phyloP scores from a whole-genome alignment of 805 yeast genomes.

The Yarrowia sp. region DNA sequence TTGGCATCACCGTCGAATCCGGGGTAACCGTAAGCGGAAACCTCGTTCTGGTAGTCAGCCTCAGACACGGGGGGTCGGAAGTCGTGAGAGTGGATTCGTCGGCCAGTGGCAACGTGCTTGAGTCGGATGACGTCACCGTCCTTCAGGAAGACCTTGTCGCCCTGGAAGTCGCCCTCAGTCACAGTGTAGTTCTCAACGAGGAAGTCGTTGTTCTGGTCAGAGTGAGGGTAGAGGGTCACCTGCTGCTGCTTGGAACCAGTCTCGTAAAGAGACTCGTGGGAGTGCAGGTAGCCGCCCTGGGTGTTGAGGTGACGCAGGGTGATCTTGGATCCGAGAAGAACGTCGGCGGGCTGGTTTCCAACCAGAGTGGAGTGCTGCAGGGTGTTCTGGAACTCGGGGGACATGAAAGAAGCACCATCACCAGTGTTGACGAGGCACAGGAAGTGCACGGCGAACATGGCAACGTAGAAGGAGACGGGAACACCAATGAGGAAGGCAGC shows the following conservation, averaged over 20 bases:
- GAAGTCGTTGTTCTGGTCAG: slow-evolving; percentile 71
- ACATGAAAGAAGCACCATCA: slow-evolving; percentile 66
- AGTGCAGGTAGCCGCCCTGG: slow-evolving; percentile 77
- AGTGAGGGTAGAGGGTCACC: slow-evolving; percentile 65
- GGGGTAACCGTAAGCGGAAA: slow-evolving; percentile 70
- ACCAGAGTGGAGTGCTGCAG: slow-evolving; percentile 55
- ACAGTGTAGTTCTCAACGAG: slow-evolving; percentile 81
- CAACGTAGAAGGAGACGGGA: slow-evolving; percentile 66
- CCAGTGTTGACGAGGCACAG: slow-evolving; percentile 56
- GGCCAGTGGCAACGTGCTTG: slow-evolving; percentile 73
- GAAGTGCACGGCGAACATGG: slow-evolving; percentile 66
- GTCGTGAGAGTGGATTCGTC: slow-evolving; percentile 72
- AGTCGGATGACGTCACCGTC: slow-evolving; percentile 67
- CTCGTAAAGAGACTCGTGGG: slow-evolving; percentile 62
- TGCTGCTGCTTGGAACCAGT: slow-evolving; percentile 68
- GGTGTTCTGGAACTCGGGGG: slow-evolving; percentile 71
- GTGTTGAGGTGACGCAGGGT: slow-evolving; percentile 74
- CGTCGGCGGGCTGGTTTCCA: slow-evolving; percentile 63
- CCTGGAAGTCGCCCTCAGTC: slow-evolving; percentile 67
- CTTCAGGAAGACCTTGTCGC: slow-evolving; percentile 61
- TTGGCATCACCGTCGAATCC: slow-evolving; percentile 69
- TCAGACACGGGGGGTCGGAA: slow-evolving; percentile 87
- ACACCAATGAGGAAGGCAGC: slow-evolving; percentile 56
- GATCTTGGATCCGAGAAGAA: slow-evolving; percentile 74
- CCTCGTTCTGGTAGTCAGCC: slow-evolving; percentile 88